Evolutionary conservation across 1,284 basidiomycete genomes (phyloP).

Genomic region (Takashimella koratensis): DNA sequence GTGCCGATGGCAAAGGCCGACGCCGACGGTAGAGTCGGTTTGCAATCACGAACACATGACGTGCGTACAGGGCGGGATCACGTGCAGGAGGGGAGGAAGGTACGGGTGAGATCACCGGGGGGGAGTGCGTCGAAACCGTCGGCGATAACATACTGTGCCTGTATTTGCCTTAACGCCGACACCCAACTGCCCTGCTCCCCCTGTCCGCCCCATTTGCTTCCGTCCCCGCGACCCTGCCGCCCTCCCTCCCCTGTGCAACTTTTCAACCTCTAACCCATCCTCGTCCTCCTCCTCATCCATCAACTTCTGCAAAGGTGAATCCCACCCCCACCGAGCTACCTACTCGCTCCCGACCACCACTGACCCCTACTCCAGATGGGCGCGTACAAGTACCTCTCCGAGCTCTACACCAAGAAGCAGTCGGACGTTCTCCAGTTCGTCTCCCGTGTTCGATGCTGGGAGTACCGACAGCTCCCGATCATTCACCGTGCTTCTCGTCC

Average conservation of each 20-base stretch:
- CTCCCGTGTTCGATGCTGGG: conserved; percentile 98
- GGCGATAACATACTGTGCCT: neutral
- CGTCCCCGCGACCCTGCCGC: too few species aligned
- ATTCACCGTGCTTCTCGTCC: conserved; percentile 97
- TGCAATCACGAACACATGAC: too few species aligned
- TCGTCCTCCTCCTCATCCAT: neutral
- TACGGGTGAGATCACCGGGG: neutral
- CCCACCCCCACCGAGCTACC: neutral
- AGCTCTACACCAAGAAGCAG: conserved; percentile 59
- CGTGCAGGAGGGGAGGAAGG: neutral
- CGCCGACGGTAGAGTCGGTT: too few species aligned
- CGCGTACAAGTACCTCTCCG: conserved; percentile 94
- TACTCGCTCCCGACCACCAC: neutral
- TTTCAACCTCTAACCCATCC: neutral
- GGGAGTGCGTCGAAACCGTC: neutral
- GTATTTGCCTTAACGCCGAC: neutral
- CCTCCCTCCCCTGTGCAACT: too few species aligned
- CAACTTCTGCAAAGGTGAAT: neutral
- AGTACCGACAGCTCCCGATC: conserved; percentile 96
- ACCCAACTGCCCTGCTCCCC: too few species aligned
- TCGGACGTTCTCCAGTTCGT: conserved; percentile 94
- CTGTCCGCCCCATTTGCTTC: too few species aligned
- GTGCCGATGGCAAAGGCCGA: neutral
- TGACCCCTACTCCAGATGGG: conserved; percentile 39
- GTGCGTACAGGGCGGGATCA: too few species aligned